Percentiles rank a stretch among this genome's conserved stretches.
Conservation (phyloP, 768 basidiomycete species). For the Pisolithus marmoratus region DNA sequence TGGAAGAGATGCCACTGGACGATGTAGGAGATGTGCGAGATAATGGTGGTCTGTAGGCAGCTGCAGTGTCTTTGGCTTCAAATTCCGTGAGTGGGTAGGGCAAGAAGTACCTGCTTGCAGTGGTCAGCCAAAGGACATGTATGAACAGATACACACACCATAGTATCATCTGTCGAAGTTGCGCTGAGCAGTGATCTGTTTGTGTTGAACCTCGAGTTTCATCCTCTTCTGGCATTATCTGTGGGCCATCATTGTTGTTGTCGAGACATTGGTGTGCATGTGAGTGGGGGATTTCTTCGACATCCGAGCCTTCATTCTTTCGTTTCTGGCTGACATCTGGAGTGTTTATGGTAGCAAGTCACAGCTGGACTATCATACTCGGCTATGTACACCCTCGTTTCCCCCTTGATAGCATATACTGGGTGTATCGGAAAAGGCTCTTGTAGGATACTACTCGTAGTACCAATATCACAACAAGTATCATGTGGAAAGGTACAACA, state of each 20-base stretch:
- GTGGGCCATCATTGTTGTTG: neutral
- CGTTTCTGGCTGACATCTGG: too few species aligned
- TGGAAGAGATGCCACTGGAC: too few species aligned
- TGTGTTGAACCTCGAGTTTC: conserved; percentile 65
- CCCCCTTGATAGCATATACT: too few species aligned
- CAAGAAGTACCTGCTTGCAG: conserved; percentile 74
- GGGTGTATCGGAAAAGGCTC: too few species aligned
- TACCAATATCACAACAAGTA: too few species aligned
- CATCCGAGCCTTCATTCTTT: conserved; percentile 12
- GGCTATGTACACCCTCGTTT: too few species aligned
- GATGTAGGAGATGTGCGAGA: neutral
- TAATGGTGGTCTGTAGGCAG: neutral
- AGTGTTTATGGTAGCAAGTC: too few species aligned
- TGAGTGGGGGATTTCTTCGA: too few species aligned
- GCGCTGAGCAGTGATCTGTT: conserved; percentile 59
- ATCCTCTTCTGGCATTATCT: conserved; percentile 36
- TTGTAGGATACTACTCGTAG: too few species aligned
- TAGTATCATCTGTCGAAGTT: conserved; percentile 88
- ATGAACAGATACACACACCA: conserved; percentile 50
- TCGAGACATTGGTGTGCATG: too few species aligned
- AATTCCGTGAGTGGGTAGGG: conserved; percentile 81
- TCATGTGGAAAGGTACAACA: too few species aligned
- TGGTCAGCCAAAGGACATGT: neutral
- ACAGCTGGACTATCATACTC: too few species aligned
- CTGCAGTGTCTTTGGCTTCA: conserved; percentile 48